These are phyloP conservation scores for Hymenoscyphus occultus DNA, from an alignment of 2,329 filamentous ascomycete genomes.

Conservation along the genomic window DNA sequence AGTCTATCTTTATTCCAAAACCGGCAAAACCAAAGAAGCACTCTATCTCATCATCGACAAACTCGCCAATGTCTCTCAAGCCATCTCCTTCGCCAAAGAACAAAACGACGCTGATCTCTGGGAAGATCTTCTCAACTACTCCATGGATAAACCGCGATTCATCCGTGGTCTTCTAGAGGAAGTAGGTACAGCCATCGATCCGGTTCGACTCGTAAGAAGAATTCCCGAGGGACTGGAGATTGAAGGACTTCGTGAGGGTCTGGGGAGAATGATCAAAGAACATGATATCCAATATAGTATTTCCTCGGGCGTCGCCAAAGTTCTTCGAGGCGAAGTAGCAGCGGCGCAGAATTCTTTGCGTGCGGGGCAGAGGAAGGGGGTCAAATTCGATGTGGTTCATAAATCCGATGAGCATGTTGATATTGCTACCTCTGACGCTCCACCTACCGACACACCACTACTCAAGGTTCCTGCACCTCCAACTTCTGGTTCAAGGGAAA, in stretches of 20 bases:
- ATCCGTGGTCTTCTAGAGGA: conserved; percentile 90
- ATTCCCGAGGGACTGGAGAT: conserved; percentile 95
- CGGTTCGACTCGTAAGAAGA: conserved; percentile 81
- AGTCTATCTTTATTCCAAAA: conserved; percentile 95
- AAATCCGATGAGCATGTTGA: conserved; percentile 45
- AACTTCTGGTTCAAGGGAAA: neutral
- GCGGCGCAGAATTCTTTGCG: conserved; percentile 78
- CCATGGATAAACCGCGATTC: conserved; percentile 95
- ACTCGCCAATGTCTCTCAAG: conserved; percentile 85
- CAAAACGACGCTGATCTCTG: conserved; percentile 90
- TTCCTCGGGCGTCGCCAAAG: conserved; percentile 81
- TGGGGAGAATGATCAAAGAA: conserved; percentile 89
- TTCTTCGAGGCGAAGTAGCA: conserved; percentile 83
- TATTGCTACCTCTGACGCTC: conserved; percentile 42
- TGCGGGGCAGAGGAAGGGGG: conserved; percentile 74
- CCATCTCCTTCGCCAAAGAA: conserved; percentile 90
- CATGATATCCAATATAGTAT: conserved; percentile 95
- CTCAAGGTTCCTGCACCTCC: conserved; percentile 6
- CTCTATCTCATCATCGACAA: conserved; percentile 90
- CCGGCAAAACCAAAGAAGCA: conserved; percentile 87
- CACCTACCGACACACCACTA: conserved; percentile 16
- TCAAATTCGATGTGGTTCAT: conserved; percentile 78
- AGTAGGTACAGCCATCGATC: conserved; percentile 90
- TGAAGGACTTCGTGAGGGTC: conserved; percentile 80
- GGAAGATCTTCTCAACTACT: conserved; percentile 92